phyloP scores from a whole-genome alignment of 2,329 filamentous ascomycete species.

The Sarocladium oryzae region DNA sequence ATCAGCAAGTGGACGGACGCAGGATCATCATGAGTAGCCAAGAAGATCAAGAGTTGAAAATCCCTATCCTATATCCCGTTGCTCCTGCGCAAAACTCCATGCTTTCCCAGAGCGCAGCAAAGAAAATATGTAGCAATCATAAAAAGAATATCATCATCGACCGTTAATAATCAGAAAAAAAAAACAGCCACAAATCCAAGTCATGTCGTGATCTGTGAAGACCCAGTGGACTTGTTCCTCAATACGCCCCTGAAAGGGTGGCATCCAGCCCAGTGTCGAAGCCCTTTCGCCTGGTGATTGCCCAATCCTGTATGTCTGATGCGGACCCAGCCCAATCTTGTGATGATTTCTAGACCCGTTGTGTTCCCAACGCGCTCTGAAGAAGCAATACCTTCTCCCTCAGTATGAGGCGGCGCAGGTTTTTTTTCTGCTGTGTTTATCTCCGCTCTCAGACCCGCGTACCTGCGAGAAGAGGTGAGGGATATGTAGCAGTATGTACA shows the following conservation, averaged over 20 bases:
- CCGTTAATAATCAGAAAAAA: background rate
- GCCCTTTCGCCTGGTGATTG: background rate
- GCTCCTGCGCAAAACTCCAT: slow-evolving; percentile 1
- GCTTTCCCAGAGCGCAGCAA: background rate
- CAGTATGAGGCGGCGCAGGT: background rate
- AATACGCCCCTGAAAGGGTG: background rate
- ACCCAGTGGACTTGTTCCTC: background rate
- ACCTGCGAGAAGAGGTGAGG: background rate
- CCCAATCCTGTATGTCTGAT: background rate
- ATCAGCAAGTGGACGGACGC: too few species aligned
- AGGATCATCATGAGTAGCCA: background rate
- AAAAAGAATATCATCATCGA: background rate
- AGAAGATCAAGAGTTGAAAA: background rate
- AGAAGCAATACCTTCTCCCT: background rate
- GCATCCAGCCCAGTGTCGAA: background rate
- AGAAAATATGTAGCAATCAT: background rate
- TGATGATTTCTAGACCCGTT: background rate
- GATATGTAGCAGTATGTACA: slow-evolving; percentile 5
- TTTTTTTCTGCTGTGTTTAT: too few species aligned
- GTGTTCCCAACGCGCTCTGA: background rate
- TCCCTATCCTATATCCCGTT: background rate
- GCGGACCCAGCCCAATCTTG: background rate
- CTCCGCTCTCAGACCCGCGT: too few species aligned
- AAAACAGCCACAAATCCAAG: background rate
- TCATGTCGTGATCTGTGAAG: background rate